Evolutionary conservation across 768 basidiomycete species (phyloP).

Genomic region (Pleurotus tuber-regium): DNA sequence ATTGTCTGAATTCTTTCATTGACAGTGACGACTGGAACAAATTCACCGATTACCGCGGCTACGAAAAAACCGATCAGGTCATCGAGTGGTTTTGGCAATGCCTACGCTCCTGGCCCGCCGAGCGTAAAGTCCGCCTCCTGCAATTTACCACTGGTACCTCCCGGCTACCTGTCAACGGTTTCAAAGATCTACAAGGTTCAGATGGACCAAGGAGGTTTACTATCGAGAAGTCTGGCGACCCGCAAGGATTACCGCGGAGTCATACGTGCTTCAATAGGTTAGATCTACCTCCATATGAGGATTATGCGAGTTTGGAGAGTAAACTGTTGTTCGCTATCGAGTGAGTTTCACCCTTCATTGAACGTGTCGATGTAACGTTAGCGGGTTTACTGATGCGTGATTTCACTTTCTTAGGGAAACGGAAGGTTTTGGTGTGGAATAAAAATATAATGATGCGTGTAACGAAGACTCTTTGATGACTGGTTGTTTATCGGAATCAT

Average conservation of each 20-base stretch:
- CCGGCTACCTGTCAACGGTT: slow-evolving; percentile 88
- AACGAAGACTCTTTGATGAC: no score
- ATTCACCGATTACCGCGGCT: slow-evolving; percentile 90
- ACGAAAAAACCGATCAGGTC: slow-evolving; percentile 81
- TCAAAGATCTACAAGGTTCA: slow-evolving; percentile 92
- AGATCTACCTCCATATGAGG: slow-evolving; percentile 87
- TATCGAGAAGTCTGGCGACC: slow-evolving; percentile 92
- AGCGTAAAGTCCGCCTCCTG: slow-evolving; percentile 80
- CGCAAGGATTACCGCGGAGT: slow-evolving; percentile 80
- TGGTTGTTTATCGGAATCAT: no score
- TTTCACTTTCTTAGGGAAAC: slow-evolving; percentile 54
- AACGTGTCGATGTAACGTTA: slow-evolving; percentile 7
- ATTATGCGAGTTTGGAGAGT: slow-evolving; percentile 82
- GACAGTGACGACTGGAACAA: slow-evolving; percentile 87
- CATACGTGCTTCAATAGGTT: slow-evolving; percentile 94
- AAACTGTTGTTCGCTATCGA: slow-evolving; percentile 85
- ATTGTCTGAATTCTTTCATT: background rate
- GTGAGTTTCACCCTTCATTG: slow-evolving; percentile 44
- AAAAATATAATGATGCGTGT: no score
- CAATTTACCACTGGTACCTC: slow-evolving; percentile 90
- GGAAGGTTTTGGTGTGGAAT: slow-evolving; percentile 73
- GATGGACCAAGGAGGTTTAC: slow-evolving; percentile 93
- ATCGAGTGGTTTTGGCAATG: slow-evolving; percentile 98
- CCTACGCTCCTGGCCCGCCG: slow-evolving; percentile 85
- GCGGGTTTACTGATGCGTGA: background rate